Percentiles rank a stretch among this genome's conserved stretches.
These are phyloP conservation scores for Brasenia schreberi DNA, from an alignment of 164 flowering plant genomes.

Conservation along the genomic window DNA sequence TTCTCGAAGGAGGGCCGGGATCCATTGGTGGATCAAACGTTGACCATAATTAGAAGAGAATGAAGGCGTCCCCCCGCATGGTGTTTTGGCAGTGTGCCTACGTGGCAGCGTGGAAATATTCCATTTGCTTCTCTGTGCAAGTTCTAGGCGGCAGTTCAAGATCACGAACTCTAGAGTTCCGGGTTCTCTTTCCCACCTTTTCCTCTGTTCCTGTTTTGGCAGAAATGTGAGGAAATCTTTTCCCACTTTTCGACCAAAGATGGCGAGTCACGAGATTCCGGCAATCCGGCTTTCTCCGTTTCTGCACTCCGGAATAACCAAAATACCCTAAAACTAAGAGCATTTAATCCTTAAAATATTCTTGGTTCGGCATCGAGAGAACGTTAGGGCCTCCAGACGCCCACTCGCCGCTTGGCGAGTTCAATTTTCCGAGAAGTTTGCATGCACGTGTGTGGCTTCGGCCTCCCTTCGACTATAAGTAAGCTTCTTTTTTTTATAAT, in stretches of 20 bases:
- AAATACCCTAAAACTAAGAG: neutral
- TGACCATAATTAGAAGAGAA: neutral
- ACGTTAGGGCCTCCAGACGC: no score
- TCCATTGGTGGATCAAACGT: neutral
- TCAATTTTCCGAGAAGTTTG: no score
- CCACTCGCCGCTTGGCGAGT: no score
- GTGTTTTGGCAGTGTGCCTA: neutral
- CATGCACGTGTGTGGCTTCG: neutral
- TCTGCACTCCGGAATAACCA: neutral
- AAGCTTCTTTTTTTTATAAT: no score
- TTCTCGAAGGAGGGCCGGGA: neutral
- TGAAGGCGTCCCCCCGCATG: neutral
- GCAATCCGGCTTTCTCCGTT: neutral
- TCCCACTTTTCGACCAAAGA: neutral
- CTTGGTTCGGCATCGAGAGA: neutral
- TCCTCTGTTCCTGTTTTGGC: neutral
- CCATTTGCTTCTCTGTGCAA: neutral
- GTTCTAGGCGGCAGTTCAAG: neutral
- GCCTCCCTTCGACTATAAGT: neutral
- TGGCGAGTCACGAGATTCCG: neutral
- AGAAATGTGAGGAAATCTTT: neutral
- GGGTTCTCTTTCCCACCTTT: neutral
- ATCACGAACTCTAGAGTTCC: neutral
- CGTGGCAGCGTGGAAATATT: neutral
- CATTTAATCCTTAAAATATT: neutral